These are phyloP conservation scores for Penicillium frequentans DNA, from an alignment of 2,329 filamentous ascomycete genomes.

Conservation along the genomic window DNA sequence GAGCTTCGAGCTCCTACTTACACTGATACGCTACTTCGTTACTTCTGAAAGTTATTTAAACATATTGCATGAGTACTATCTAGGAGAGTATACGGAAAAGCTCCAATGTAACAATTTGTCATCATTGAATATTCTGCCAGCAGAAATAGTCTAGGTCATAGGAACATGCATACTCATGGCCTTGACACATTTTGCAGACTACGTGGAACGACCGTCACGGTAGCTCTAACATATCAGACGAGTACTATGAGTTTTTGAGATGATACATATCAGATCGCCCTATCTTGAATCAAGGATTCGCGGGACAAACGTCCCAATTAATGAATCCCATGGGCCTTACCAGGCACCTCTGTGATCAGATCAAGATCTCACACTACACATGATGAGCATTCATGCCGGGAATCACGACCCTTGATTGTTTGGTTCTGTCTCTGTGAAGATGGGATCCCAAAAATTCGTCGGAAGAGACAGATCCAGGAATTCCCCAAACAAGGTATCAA, in stretches of 20 bases:
- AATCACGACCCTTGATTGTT: not conserved
- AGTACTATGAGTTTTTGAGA: not conserved
- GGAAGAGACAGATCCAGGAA: constrained; percentile 37
- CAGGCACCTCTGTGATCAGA: not conserved
- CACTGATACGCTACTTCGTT: too few species aligned
- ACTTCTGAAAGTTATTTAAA: too few species aligned
- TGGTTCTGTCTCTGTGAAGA: constrained; percentile 22
- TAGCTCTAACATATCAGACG: not conserved
- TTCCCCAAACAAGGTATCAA: constrained; percentile 37
- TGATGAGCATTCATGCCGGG: not conserved
- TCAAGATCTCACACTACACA: not conserved
- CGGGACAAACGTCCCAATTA: not conserved
- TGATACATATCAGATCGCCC: not conserved
- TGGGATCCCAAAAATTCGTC: constrained; percentile 38
- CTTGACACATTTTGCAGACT: not conserved
- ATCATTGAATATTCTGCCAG: not conserved
- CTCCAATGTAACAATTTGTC: not conserved
- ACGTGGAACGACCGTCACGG: not conserved
- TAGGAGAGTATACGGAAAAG: not conserved
- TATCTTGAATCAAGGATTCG: not conserved
- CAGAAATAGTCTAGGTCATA: not conserved
- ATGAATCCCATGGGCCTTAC: not conserved
- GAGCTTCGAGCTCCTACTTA: not conserved
- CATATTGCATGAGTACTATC: too few species aligned
- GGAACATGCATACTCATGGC: not conserved